Base-by-base conservation (phyloP, 371 early-diverging fungal genomes). In the Mortierella polycephala region DNA sequence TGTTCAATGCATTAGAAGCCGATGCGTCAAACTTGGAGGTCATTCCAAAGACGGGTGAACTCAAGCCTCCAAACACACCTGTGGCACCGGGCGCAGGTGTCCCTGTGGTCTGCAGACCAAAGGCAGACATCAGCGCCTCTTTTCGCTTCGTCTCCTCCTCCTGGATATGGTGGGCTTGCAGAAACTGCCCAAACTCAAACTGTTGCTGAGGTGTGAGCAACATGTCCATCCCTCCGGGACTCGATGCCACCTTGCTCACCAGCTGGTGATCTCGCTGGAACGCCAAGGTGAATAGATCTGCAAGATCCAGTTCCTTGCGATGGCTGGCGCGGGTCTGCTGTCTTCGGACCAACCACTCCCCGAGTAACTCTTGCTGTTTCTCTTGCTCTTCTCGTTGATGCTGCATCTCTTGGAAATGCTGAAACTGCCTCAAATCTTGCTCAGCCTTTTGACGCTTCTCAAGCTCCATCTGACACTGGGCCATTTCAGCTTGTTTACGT, bases 231-330 rank as follows among this genome's bases (percentile, higher is more conserved):
- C 80, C 80, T 39, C 77, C 77, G 10, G 75, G 75, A 30, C 66
- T 70, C 8, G 66, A 56, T 2, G 70, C 49, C 16, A 70, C 64
- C 55, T 69, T 68, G n/a, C 42, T 73, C 14, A 79, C 62, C 59
- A 79, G 40, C 21, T 65, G 66, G 23, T 58, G 69, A 18, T 79
- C 80, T 47, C 73, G 50, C 52, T 79, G 69, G 30, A 79, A 69
- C 5, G 80, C 80, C 63, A 79, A 8, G 0, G 80, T 73, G 60
- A 79, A 79, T 30, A 79, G 30, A 49, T 79, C 80, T 5, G 80
- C 73, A 14, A 72, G 53, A 52, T 79, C 80, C 13, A 67, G 30
- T 18, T 75, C 75, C 51, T 70, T 69, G 5, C 61, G 55, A 20
- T 56, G 51, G 16, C 54, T 54, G 21, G 80, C 64, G 10, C 80